A percentile compares a stretch with the other conserved stretches of the same genome.
These are phyloP conservation scores for Linanthus parryae DNA, from an alignment of 148 eudicot species.

Conservation along the genomic window DNA sequence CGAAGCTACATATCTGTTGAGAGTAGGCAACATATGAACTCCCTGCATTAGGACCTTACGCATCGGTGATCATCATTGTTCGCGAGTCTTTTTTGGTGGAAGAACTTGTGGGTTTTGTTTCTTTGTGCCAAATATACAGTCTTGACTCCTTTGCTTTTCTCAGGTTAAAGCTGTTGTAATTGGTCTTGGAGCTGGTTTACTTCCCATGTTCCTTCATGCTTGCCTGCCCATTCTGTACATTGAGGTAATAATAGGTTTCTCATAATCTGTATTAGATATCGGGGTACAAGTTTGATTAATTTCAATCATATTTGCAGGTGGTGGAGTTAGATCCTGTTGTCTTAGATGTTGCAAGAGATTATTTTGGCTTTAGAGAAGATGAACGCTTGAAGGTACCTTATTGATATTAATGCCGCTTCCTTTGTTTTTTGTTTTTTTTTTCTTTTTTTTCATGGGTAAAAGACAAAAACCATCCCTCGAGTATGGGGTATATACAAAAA, in stretches of 20 bases:
- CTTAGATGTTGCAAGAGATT: slow-evolving; percentile 54
- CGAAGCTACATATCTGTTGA: too few species aligned
- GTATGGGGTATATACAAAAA: too few species aligned
- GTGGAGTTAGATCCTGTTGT: slow-evolving; percentile 90
- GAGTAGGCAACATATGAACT: too few species aligned
- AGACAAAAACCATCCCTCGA: too few species aligned
- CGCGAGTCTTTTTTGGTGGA: neutral
- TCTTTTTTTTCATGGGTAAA: neutral
- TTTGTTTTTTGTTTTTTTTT: neutral
- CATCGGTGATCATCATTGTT: too few species aligned
- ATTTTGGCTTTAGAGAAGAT: slow-evolving; percentile 73
- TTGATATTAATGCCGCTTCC: neutral
- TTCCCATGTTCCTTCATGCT: slow-evolving; percentile 79
- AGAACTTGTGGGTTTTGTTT: neutral
- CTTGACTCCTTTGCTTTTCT: neutral
- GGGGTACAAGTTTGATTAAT: slow-evolving; percentile 11
- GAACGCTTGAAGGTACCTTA: slow-evolving; percentile 57
- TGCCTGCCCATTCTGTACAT: slow-evolving; percentile 48
- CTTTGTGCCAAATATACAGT: neutral
- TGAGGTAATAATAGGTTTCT: slow-evolving; percentile 44
- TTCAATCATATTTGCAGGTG: slow-evolving; percentile 36
- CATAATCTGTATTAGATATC: slow-evolving; percentile 3
- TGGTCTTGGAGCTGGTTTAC: slow-evolving; percentile 98
- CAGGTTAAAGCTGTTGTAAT: slow-evolving; percentile 74
- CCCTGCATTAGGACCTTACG: too few species aligned